Evolutionary conservation across 2,329 filamentous ascomycete genomes (phyloP), one percentile per base, ranked within the genome.

Genomic region (Monilinia aucupariae): DNA sequence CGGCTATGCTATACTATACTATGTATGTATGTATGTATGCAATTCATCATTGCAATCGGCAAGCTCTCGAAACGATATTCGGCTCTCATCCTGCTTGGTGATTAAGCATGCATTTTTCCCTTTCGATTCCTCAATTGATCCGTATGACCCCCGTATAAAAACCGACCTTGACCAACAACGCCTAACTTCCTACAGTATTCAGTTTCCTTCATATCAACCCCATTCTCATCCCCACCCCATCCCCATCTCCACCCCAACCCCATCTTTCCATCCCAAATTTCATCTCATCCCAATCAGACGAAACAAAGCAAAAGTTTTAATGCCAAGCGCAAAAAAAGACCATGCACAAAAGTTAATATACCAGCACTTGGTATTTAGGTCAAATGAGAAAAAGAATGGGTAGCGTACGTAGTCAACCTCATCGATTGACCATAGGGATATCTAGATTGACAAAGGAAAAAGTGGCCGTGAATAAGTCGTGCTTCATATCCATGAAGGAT

Each of bases 331-430:
- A 9, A 10, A n/a, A 55, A 8, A 30, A n/a, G n/a, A 30, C 27
- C n/a, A 55, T 55, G 39, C 53, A 32, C 43, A 55, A 45, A 55
- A 45, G 25, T 39, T 55, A 45, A 45, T 22, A 55, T 55, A 55
- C 53, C 53, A 55, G 53, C 53, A 55, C 53, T 55, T 55, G 53
- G 53, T 55, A 55, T 32, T 32, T 45, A 55, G 39, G 39, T n/a
- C 25, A 32, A 3, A n/a, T 9, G 15, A 43, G 43, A n/a, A 37
- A 45, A 32, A 45, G 10, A 43, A 43, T 43, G 52, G 45, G 53
- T 45, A 32, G 39, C 12, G 20, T 32, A 30, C 6, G 20, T 22
- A 55, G 27, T 55, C 53, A 55, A 45, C 45, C 53, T 34, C 32
- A 55, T 55, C 17, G 53, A 22, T 32, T 55, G 53, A 53, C 6